Percentiles rank a stretch among this genome's conserved stretches.
Conservation (phyloP, 2,329 filamentous ascomycete species). For the Chaetomium globosum region DNA sequence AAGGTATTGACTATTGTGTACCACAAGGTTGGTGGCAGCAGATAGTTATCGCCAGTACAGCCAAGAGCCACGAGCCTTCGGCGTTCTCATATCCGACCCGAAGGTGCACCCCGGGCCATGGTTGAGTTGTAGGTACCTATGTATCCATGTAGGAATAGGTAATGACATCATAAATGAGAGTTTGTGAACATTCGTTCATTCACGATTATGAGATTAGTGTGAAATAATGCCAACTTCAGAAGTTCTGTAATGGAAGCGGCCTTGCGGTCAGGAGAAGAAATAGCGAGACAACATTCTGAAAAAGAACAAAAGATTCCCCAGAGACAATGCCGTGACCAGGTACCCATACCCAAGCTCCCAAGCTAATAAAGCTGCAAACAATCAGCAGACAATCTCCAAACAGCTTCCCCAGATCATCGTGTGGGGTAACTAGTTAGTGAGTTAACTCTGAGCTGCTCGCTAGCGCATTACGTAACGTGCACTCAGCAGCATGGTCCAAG, state of each 20-base stretch:
- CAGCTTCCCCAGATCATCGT: conserved; percentile 1
- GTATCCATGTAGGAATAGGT: not conserved
- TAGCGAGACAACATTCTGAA: not conserved
- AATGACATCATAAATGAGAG: conserved; percentile 8
- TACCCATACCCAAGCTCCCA: not conserved
- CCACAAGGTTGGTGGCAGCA: not conserved
- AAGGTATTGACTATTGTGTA: not conserved
- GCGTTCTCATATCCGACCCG: not conserved
- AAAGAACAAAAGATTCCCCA: not conserved
- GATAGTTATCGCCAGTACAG: not conserved
- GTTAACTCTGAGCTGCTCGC: not conserved
- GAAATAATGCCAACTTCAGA: not conserved
- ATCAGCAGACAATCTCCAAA: not conserved
- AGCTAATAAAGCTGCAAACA: not conserved
- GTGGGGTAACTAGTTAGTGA: no score
- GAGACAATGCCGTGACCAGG: not conserved
- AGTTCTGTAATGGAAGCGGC: not conserved
- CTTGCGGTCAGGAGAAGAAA: not conserved
- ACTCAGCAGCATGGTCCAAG: conserved; percentile 7
- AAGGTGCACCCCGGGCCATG: not conserved
- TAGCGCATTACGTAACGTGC: conserved; percentile 15
- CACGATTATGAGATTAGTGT: not conserved
- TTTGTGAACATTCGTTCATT: not conserved
- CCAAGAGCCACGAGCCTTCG: no score
- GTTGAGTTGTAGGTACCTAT: not conserved